Percentiles rank a stretch among this genome's conserved stretches.
phyloP scores from a whole-genome alignment of 148 eudicot genomes.

The Vaccinium vitisidaea region DNA sequence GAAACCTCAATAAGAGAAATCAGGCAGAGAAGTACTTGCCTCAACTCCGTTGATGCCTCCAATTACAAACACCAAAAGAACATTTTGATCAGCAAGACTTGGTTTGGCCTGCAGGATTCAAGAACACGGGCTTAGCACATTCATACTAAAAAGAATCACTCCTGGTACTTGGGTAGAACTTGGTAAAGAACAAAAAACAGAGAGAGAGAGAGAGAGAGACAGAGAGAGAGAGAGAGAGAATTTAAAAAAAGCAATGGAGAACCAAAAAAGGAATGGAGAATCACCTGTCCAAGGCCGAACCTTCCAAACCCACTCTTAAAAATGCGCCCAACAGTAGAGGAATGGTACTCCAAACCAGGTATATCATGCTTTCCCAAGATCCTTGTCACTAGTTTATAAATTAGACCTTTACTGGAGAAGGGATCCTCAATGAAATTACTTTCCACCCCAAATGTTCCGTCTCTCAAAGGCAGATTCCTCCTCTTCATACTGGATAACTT shows the following conservation, averaged over 20 bases:
- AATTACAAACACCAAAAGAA: constrained; percentile 76
- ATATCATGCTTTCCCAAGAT: constrained; percentile 64
- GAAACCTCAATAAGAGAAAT: not conserved
- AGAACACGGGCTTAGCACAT: constrained; percentile 17
- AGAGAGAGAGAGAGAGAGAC: not conserved
- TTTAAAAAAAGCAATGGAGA: too few relatives aligned
- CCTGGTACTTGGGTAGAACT: not conserved
- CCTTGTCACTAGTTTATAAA: constrained; percentile 61
- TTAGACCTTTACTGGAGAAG: constrained; percentile 63
- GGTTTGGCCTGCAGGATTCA: constrained; percentile 77
- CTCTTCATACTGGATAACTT: constrained; percentile 65
- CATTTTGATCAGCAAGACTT: constrained; percentile 75
- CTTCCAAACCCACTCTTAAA: constrained; percentile 96
- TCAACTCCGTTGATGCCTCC: constrained; percentile 90
- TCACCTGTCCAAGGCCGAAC: constrained; percentile 96
- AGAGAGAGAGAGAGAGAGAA: too few relatives aligned
- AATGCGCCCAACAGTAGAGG: constrained; percentile 92
- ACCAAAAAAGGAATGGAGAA: not conserved
- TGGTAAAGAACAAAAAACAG: not conserved
- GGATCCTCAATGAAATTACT: constrained; percentile 51
- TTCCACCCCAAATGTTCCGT: constrained; percentile 42
- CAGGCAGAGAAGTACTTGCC: constrained; percentile 30
- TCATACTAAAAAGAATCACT: not conserved
- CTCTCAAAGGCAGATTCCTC: constrained; percentile 47
- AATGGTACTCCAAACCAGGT: constrained; percentile 91